Evolutionary conservation across 139 green algal genomes (phyloP).

Genomic region (Closterium sp.): DNA sequence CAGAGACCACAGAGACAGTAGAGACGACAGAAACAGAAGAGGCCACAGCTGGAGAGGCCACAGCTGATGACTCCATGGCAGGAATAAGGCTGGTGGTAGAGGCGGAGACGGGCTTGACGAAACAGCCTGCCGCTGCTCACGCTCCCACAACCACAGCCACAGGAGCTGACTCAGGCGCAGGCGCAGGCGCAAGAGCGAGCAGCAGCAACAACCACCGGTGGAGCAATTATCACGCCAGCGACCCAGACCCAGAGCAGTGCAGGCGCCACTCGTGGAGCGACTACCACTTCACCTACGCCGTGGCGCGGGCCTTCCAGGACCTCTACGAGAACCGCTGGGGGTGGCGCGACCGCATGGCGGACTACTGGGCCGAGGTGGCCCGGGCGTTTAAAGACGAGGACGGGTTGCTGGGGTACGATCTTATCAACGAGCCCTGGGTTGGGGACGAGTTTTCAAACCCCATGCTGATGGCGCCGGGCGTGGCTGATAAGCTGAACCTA

Average conservation of each 20-base stretch:
- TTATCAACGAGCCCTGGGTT: slow-evolving; percentile 36
- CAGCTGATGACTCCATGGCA: no score
- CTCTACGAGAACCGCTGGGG: slow-evolving; percentile 35
- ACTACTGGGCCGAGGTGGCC: slow-evolving; percentile 16
- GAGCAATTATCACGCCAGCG: background rate
- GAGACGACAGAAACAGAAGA: background rate
- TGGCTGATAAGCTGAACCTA: slow-evolving; percentile 13
- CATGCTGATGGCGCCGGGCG: background rate
- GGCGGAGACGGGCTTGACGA: no score
- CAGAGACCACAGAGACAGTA: background rate
- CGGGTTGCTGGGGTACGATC: slow-evolving; percentile 28
- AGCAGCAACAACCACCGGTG: background rate
- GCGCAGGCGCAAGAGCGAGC: no score
- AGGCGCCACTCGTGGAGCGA: background rate
- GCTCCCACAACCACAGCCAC: no score
- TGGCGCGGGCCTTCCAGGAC: slow-evolving; percentile 15
- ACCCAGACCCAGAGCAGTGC: background rate
- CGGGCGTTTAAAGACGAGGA: background rate
- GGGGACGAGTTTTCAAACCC: slow-evolving; percentile 24
- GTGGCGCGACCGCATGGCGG: slow-evolving; percentile 2
- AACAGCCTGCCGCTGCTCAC: no score
- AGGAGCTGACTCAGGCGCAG: no score
- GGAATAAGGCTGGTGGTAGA: no score
- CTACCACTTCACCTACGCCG: slow-evolving; percentile 25
- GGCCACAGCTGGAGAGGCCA: background rate